phyloP scores from a whole-genome alignment of 1,139 yeast genomes.

The Trichomonascaceae sp. region DNA sequence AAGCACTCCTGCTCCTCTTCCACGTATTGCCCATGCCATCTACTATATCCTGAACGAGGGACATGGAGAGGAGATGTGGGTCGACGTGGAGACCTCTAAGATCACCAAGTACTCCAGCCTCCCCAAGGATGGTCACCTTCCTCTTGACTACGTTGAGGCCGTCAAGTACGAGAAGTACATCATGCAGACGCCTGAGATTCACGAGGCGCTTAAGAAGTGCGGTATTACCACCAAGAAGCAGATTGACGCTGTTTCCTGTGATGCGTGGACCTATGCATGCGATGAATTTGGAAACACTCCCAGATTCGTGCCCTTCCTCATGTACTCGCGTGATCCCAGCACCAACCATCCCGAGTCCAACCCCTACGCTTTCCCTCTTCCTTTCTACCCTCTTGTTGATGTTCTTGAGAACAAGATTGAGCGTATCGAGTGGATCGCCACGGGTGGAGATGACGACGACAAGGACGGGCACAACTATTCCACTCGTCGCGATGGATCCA shows the following conservation, averaged over 20 bases:
- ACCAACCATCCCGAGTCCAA: conserved; percentile 68
- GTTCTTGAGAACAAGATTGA: conserved; percentile 49
- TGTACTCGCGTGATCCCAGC: conserved; percentile 46
- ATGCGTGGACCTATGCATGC: conserved; percentile 87
- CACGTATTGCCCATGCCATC: conserved; percentile 55
- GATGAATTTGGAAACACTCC: conserved; percentile 74
- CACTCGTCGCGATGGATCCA: conserved; percentile 44
- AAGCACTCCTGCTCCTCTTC: conserved; percentile 35
- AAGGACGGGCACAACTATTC: conserved; percentile 20
- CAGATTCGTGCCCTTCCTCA: conserved; percentile 60
- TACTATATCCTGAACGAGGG: conserved; percentile 46
- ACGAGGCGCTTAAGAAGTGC: conserved; percentile 44
- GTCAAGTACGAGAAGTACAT: conserved; percentile 43
- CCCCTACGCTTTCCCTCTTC: conserved; percentile 74
- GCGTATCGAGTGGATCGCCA: conserved; percentile 67
- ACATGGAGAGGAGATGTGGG: conserved; percentile 59
- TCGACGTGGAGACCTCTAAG: conserved; percentile 46
- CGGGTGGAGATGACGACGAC: conserved; percentile 40
- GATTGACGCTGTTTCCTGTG: conserved; percentile 47
- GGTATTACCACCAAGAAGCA: conserved; percentile 38
- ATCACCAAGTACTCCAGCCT: conserved; percentile 43
- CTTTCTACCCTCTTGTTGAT: conserved; percentile 76
- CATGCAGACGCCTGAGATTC: conserved; percentile 57
- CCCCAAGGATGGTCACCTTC: conserved; percentile 60
- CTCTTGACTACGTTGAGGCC: conserved; percentile 61